Conservation (phyloP, 2,329 filamentous ascomycete species). For the Drechslerella dactyloides region DNA sequence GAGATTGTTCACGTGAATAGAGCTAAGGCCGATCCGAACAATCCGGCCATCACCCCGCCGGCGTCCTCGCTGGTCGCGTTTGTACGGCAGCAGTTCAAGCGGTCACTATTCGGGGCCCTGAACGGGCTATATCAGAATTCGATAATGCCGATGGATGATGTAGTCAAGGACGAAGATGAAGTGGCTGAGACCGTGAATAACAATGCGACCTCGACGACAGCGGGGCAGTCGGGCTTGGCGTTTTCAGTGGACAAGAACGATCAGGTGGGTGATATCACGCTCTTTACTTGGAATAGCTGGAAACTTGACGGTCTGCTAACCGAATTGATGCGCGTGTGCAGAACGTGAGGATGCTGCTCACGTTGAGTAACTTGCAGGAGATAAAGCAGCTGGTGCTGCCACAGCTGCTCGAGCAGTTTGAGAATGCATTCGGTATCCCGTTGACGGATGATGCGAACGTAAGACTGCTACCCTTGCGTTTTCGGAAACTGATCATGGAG, state of each 20-base stretch:
- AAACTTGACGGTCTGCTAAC: conserved; percentile 15
- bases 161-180: conserved; percentile 64
- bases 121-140: conserved; percentile 98
- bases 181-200: conserved; percentile 60
- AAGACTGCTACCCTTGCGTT: neutral
- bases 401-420: conserved; percentile 87
- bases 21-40: conserved; percentile 74
- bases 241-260: conserved; percentile 50
- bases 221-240: conserved; percentile 39
- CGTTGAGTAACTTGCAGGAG: conserved; percentile 86
- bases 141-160: conserved; percentile 72
- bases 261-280: conserved; percentile 23
- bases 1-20: conserved; percentile 94
- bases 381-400: conserved; percentile 83
- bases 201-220: conserved; percentile 43
- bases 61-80: conserved; percentile 86
- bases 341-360: conserved; percentile 92
- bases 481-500: neutral
- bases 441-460: conserved; percentile 85
- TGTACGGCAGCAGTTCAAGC: conserved; percentile 90
- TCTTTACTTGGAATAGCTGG: neutral
- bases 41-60: conserved; percentile 81
- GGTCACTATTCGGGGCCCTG: conserved; percentile 88
- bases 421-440: conserved; percentile 90
- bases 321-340: conserved; percentile 58